Conservation (phyloP, 805 yeast species). For the Lipomyces spencermartinsiae region DNA sequence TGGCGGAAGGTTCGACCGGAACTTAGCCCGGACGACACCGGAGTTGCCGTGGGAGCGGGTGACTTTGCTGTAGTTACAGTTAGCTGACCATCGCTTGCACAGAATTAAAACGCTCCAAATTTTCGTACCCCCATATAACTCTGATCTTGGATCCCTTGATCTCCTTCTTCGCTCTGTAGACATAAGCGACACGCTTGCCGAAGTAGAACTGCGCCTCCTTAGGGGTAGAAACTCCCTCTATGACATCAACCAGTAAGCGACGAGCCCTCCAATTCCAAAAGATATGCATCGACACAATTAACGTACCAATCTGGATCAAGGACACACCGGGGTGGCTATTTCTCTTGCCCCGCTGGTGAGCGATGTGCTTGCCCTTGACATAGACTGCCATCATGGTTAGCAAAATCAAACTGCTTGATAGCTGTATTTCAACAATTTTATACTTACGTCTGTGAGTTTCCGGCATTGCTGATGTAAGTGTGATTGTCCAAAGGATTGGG, state of each 20-base stretch:
- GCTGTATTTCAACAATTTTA: conserved; percentile 42
- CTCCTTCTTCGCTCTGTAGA: conserved; percentile 98
- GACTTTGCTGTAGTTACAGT: conserved; percentile 58
- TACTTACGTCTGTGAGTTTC: conserved; percentile 97
- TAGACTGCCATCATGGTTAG: conserved; percentile 64
- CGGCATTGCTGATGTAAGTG: conserved; percentile 69
- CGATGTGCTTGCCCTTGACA: conserved; percentile 99
- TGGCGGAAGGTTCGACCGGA: conserved; percentile 99
- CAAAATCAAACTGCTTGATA: neutral
- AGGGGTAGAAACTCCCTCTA: conserved; percentile 88
- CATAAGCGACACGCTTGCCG: conserved; percentile 99
- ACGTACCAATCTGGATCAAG: conserved; percentile 74
- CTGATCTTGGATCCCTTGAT: conserved; percentile 98
- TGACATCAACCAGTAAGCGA: conserved; percentile 10
- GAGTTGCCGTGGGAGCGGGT: conserved; percentile 99
- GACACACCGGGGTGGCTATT: conserved; percentile 98
- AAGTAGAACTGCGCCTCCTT: conserved; percentile 98
- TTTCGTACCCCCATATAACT: conserved; percentile 90
- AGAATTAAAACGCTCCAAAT: neutral
- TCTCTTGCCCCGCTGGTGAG: conserved; percentile 99
- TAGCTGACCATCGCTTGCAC: neutral
- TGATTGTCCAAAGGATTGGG: conserved; percentile 7
- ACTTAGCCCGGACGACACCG: conserved; percentile 98
- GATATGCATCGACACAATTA: neutral
- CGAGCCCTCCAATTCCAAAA: neutral